Evolutionary conservation across 2,329 filamentous ascomycete species (phyloP).

Genomic region (Penicillium sp.): DNA sequence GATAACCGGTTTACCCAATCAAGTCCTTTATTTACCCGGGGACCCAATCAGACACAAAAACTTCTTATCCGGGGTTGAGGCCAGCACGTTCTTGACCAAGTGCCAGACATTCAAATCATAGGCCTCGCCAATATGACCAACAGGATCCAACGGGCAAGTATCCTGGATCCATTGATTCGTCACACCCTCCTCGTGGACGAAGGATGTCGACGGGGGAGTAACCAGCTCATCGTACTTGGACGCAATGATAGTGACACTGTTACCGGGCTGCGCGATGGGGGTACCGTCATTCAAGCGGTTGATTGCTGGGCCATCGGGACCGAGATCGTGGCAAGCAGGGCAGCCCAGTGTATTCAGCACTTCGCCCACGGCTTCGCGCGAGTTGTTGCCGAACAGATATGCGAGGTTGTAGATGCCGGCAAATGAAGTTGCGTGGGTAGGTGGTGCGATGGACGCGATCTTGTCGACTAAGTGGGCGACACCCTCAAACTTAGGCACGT

Average conservation of each 20-base stretch:
- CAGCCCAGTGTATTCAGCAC: constrained; percentile 31
- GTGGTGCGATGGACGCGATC: constrained; percentile 38
- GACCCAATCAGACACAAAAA: constrained; percentile 32
- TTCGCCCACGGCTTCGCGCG: constrained; percentile 21
- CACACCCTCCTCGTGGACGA: constrained; percentile 34
- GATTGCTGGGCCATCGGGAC: constrained; percentile 28
- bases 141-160: constrained; percentile 31
- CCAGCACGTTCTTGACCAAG: constrained; percentile 37
- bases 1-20: not conserved
- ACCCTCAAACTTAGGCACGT: constrained; percentile 40
- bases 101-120: constrained; percentile 42
- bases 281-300: constrained; percentile 31
- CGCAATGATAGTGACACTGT: constrained; percentile 34
- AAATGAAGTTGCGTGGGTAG: constrained; percentile 35
- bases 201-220: constrained; percentile 31
- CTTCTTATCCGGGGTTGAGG: constrained; percentile 25
- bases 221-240: constrained; percentile 36
- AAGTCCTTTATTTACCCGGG: constrained; percentile 25
- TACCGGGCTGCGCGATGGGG: constrained; percentile 36
- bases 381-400: constrained; percentile 27
- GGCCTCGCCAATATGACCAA: constrained; percentile 39
- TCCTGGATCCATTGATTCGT: constrained; percentile 34
- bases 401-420: constrained; percentile 30
- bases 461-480: constrained; percentile 31
- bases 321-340: constrained; percentile 34